Conservation (phyloP, 129 eudicot species). For the Lactuca sativa region DNA sequence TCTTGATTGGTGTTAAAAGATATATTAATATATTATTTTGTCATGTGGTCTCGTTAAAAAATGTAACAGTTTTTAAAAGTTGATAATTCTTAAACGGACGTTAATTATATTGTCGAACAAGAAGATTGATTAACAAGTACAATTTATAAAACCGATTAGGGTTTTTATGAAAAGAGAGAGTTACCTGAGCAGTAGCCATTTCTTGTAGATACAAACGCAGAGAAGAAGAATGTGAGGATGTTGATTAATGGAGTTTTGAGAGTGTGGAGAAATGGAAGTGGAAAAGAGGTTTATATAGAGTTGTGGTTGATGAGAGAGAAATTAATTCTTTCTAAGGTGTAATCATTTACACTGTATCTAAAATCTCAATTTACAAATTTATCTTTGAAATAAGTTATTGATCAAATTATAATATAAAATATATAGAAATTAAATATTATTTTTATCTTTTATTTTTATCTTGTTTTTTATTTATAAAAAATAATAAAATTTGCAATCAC, state of each 20-base stretch:
- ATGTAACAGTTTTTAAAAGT: no score
- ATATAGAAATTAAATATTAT: no score
- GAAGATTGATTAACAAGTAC: not conserved
- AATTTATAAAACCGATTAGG: not conserved
- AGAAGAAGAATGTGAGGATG: conserved; percentile 7
- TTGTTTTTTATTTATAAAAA: no score
- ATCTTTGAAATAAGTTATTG: no score
- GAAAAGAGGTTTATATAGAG: conserved; percentile 35
- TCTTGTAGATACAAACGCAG: not conserved
- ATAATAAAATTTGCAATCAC: no score
- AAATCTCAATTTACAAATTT: not conserved
- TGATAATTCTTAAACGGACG: no score
- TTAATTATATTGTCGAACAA: no score
- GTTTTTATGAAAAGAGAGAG: not conserved
- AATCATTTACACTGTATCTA: not conserved
- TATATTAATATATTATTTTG: no score
- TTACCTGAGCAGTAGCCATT: conserved; percentile 61
- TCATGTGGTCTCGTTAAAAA: no score
- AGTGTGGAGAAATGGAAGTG: conserved; percentile 28
- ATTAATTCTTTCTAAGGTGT: conserved; percentile 1
- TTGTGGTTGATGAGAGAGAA: conserved; percentile 25
- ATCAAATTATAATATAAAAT: no score
- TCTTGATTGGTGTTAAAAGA: no score
- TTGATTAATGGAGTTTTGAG: conserved; percentile 22
- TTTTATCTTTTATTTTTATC: no score